phyloP scores from a whole-genome alignment of 1,284 basidiomycete species.

The Ceratorhiza oryzae-sativae region DNA sequence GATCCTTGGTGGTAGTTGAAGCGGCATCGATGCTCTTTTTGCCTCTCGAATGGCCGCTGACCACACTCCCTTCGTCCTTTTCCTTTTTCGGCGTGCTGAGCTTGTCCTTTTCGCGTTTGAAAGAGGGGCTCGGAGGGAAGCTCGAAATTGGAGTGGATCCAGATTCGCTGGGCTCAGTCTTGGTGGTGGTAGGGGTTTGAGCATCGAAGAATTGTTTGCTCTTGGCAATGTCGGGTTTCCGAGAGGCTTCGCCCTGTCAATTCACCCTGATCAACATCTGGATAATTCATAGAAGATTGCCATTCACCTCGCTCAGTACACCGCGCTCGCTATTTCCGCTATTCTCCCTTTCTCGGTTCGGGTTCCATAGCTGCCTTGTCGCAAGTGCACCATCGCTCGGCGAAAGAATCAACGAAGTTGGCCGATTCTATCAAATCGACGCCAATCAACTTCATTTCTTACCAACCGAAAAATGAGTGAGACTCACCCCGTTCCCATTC shows the following conservation, averaged over 20 bases:
- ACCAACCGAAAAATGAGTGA: background rate
- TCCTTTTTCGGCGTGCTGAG: constrained; percentile 42
- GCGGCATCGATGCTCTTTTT: constrained; percentile 61
- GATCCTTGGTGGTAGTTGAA: constrained; percentile 51
- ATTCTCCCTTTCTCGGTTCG: constrained; percentile 1
- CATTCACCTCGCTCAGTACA: constrained; percentile 70
- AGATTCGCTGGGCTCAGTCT: constrained; percentile 36
- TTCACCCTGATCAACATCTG: background rate
- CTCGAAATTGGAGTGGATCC: constrained; percentile 45
- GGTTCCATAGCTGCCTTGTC: constrained; percentile 45
- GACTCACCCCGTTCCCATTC: constrained; percentile 24
- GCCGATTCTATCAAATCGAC: constrained; percentile 50
- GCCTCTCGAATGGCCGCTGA: constrained; percentile 56
- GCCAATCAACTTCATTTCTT: background rate
- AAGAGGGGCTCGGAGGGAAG: constrained; percentile 49
- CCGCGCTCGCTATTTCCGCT: constrained; percentile 55
- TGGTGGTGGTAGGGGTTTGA: constrained; percentile 40
- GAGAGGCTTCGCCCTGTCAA: constrained; percentile 56
- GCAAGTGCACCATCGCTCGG: constrained; percentile 68
- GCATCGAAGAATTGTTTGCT: constrained; percentile 40
- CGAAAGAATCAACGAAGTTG: constrained; percentile 60
- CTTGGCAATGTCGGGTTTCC: constrained; percentile 42
- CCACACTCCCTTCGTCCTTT: constrained; percentile 49
- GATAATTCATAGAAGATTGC: constrained; percentile 3
- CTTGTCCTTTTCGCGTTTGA: constrained; percentile 49